phyloP scores from a whole-genome alignment of 164 flowering plant genomes.

The Sedum album region DNA sequence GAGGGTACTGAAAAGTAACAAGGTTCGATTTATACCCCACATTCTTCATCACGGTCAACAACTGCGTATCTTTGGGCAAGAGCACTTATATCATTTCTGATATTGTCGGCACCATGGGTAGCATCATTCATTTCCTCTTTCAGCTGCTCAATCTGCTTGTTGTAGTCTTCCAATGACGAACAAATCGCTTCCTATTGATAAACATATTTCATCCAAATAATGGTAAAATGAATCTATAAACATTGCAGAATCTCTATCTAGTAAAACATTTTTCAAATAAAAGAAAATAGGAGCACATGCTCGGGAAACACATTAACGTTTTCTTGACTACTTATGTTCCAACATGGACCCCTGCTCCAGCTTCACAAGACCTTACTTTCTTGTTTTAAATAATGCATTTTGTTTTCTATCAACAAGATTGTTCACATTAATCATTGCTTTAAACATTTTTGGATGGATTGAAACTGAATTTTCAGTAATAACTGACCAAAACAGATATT shows the following conservation, averaged over 20 bases:
- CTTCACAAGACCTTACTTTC: not conserved
- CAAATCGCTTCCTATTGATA: conserved; percentile 87
- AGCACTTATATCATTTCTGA: conserved; percentile 92
- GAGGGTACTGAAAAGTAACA: conserved; percentile 1
- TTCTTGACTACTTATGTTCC: not conserved
- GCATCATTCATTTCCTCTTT: conserved; percentile 99
- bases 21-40: conserved; percentile 62
- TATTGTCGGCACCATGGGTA: conserved; percentile 97
- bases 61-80: conserved; percentile 96
- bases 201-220: not conserved
- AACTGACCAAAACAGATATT: not conserved
- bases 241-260: not conserved
- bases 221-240: not conserved
- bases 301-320: not conserved
- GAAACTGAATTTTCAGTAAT: not conserved
- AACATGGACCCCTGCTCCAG: not conserved
- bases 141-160: conserved; percentile 90
- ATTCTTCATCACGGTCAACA: conserved; percentile 85
- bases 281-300: not conserved
- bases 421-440: not conserved
- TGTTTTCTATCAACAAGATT: not conserved
- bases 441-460: not conserved
- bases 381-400: not conserved
- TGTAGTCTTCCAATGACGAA: conserved; percentile 98
- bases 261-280: not conserved